phyloP scores from a whole-genome alignment of 2,329 filamentous ascomycete genomes.

The Neopestalotiopsis sp. region DNA sequence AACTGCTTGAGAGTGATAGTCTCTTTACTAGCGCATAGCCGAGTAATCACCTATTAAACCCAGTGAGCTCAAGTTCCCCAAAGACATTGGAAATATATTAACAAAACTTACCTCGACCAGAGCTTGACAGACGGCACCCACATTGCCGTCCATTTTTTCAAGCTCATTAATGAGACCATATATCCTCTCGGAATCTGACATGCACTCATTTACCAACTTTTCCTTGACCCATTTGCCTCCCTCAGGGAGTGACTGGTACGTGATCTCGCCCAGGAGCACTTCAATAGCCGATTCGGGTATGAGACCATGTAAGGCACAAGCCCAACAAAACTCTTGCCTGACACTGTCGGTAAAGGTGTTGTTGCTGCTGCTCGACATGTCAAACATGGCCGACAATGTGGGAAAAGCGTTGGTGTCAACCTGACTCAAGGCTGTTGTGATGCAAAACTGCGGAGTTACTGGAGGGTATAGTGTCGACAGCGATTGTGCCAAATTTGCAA shows the following conservation, averaged over 20 bases:
- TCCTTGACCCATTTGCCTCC: slow-evolving; percentile 80
- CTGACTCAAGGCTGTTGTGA: slow-evolving; percentile 75
- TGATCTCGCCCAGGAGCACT: slow-evolving; percentile 81
- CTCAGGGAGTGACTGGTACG: slow-evolving; percentile 78
- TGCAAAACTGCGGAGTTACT: slow-evolving; percentile 75
- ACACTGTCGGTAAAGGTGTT: slow-evolving; percentile 65
- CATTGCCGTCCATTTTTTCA: slow-evolving; percentile 90
- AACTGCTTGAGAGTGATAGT: slow-evolving; percentile 81
- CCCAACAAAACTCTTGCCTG: slow-evolving; percentile 80
- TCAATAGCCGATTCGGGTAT: slow-evolving; percentile 80
- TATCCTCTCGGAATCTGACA: slow-evolving; percentile 75
- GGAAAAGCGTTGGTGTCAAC: slow-evolving; percentile 81
- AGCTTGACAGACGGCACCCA: slow-evolving; percentile 82
- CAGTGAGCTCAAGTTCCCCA: background rate
- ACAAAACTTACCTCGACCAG: slow-evolving; percentile 66
- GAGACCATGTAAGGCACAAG: slow-evolving; percentile 87
- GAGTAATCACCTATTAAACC: slow-evolving; percentile 62
- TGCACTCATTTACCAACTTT: slow-evolving; percentile 77
- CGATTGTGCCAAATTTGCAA: slow-evolving; percentile 63
- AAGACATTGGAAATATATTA: slow-evolving; percentile 2
- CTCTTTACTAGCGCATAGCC: slow-evolving; percentile 74
- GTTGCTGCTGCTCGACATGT: slow-evolving; percentile 61
- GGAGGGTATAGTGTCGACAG: slow-evolving; percentile 63
- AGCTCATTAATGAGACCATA: slow-evolving; percentile 81
- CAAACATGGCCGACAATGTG: slow-evolving; percentile 64